These are phyloP conservation scores for Ganoderma lingzhi DNA, from an alignment of 1,284 basidiomycete species.

Conservation along the genomic window DNA sequence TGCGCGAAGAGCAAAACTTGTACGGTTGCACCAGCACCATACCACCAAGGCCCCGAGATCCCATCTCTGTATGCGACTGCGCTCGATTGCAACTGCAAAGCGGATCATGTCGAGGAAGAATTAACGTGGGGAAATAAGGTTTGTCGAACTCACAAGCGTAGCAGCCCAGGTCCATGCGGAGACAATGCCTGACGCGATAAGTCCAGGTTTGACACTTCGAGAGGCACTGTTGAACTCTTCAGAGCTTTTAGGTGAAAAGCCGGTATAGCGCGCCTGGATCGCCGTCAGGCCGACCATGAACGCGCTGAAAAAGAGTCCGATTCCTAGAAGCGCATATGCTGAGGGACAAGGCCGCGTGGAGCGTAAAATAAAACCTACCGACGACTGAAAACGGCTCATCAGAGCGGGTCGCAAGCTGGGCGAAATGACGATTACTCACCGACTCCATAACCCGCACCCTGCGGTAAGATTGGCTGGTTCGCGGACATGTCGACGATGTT, in stretches of 20 bases:
- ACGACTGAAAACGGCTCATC: constrained; percentile 46
- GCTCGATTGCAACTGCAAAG: constrained; percentile 73
- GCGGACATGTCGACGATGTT: constrained; percentile 32
- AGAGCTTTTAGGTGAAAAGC: constrained; percentile 73
- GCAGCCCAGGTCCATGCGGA: constrained; percentile 89
- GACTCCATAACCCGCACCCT: constrained; percentile 72
- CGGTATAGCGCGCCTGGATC: constrained; percentile 76
- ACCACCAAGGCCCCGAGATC: constrained; percentile 62
- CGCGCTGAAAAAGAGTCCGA: constrained; percentile 84
- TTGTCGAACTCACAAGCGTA: constrained; percentile 57
- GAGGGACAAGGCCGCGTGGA: no score
- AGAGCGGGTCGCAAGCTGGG: not conserved
- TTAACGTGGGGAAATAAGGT: not conserved
- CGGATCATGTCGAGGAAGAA: constrained; percentile 14
- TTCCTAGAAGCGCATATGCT: constrained; percentile 55
- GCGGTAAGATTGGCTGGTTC: constrained; percentile 41
- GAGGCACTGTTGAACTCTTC: constrained; percentile 89
- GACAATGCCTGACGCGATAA: constrained; percentile 92
- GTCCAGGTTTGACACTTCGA: constrained; percentile 84
- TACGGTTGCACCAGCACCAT: constrained; percentile 55
- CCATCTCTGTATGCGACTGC: constrained; percentile 89
- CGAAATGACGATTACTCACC: constrained; percentile 56
- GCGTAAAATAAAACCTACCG: constrained; percentile 44
- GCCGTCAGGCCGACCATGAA: constrained; percentile 80
- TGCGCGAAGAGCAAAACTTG: constrained; percentile 60